Percentiles rank a stretch among this genome's conserved stretches.
These are phyloP conservation scores for Lipomyces mesembrius DNA, from an alignment of 805 yeast genomes.

Conservation along the genomic window DNA sequence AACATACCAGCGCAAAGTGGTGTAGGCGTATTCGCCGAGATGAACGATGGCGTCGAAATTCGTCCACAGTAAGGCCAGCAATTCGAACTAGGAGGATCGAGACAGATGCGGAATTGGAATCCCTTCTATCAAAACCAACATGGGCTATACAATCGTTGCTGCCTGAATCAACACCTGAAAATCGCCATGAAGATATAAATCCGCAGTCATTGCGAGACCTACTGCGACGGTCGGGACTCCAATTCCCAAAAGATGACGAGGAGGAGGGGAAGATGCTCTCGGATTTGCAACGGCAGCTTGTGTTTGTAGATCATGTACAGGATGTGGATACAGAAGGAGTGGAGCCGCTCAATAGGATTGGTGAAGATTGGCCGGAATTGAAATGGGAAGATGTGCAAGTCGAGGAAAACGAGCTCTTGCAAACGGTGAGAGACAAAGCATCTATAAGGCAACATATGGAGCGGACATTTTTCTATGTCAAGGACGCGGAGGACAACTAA, in stretches of 20 bases:
- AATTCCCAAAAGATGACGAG: conserved; percentile 33
- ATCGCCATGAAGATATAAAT: conserved; percentile 23
- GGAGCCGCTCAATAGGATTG: conserved; percentile 43
- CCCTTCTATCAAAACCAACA: conserved; percentile 12
- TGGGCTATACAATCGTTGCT: conserved; percentile 28
- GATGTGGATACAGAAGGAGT: conserved; percentile 45
- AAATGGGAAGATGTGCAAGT: conserved; percentile 28
- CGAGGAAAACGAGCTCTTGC: conserved; percentile 12
- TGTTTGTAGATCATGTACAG: conserved; percentile 48
- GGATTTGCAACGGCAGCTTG: conserved; percentile 47
- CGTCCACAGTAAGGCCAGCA: not conserved
- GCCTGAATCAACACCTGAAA: conserved; percentile 5
- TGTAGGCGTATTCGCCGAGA: not conserved
- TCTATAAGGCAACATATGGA: conserved; percentile 16
- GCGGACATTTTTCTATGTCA: conserved; percentile 27
- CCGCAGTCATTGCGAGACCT: conserved; percentile 40
- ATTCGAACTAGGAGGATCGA: conserved; percentile 10
- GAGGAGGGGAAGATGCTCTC: conserved; percentile 37
- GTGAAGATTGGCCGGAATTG: conserved; percentile 24
- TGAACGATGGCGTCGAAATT: not conserved
- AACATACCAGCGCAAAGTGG: not conserved
- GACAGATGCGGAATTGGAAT: conserved; percentile 20
- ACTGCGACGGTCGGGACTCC: conserved; percentile 43
- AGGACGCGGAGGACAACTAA: conserved; percentile 4
- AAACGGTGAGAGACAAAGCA: not conserved